Evolutionary conservation across 2,329 filamentous ascomycete species (phyloP).

Genomic region (Colletotrichum tabaci): DNA sequence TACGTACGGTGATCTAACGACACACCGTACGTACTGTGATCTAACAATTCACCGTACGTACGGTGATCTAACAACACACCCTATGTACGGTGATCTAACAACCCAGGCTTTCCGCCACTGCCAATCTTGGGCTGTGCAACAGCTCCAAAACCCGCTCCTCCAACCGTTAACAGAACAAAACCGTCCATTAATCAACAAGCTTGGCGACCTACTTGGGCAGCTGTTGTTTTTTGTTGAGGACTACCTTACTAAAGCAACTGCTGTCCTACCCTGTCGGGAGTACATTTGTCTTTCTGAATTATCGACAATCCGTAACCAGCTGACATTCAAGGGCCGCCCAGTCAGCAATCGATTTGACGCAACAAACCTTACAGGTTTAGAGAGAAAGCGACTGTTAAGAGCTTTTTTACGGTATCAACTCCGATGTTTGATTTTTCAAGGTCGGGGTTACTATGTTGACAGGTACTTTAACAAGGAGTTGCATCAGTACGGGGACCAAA

Average conservation of each 20-base stretch:
- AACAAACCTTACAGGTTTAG: not conserved
- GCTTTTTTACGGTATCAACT: not conserved
- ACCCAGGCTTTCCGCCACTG: not conserved
- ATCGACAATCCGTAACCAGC: not conserved
- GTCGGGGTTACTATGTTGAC: too few species aligned
- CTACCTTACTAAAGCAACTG: conserved; percentile 1
- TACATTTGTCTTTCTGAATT: not conserved
- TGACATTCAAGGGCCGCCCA: not conserved
- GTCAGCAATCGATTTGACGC: not conserved
- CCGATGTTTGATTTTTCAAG: not conserved
- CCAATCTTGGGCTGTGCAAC: not conserved
- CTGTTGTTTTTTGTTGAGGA: not conserved
- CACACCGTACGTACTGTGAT: too few species aligned
- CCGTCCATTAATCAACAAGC: not conserved
- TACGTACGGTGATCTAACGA: not conserved
- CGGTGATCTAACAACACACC: not conserved
- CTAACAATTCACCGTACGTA: not conserved
- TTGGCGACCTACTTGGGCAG: not conserved
- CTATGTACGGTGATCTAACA: not conserved
- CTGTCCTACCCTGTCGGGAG: not conserved
- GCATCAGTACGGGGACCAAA: not conserved
- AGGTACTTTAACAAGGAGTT: not conserved
- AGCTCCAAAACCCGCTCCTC: not conserved
- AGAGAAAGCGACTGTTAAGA: not conserved
- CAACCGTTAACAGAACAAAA: not conserved